phyloP scores from a whole-genome alignment of 2,329 filamentous ascomycete species.

The Cladophialophora carrionii region DNA sequence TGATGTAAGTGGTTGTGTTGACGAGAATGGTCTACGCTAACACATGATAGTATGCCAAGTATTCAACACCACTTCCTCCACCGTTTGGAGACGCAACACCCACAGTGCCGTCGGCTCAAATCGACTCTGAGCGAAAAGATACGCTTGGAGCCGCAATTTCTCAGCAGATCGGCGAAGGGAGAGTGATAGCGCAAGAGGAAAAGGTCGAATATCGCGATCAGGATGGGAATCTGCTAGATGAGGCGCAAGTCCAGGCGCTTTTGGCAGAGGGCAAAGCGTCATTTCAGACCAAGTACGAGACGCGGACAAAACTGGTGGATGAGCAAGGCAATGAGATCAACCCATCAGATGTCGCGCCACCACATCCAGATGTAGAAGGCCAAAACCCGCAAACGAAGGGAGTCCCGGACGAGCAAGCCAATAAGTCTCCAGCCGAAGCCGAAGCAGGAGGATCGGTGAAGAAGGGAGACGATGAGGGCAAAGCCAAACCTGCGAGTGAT shows the following conservation, averaged over 20 bases:
- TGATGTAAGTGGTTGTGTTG: slow-evolving; percentile 66
- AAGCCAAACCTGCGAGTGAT: slow-evolving; percentile 54
- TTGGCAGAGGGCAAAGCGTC: slow-evolving; percentile 79
- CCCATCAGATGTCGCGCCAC: slow-evolving; percentile 50
- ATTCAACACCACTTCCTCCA: slow-evolving; percentile 37
- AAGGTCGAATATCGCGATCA: slow-evolving; percentile 93
- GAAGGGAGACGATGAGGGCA: slow-evolving; percentile 42
- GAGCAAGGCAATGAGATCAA: slow-evolving; percentile 76
- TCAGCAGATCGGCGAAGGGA: slow-evolving; percentile 41
- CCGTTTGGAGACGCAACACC: slow-evolving; percentile 26
- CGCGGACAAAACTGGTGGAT: slow-evolving; percentile 83
- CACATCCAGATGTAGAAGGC: slow-evolving; percentile 62
- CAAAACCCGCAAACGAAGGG: slow-evolving; percentile 59
- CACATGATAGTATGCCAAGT: slow-evolving; percentile 44
- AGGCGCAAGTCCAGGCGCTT: slow-evolving; percentile 79
- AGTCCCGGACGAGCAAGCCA: slow-evolving; percentile 46
- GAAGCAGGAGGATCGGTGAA: slow-evolving; percentile 44
- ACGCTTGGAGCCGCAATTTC: slow-evolving; percentile 42
- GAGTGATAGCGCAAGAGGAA: slow-evolving; percentile 65
- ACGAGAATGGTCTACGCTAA: slow-evolving; percentile 11
- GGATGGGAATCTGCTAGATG: slow-evolving; percentile 82
- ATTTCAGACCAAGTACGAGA: slow-evolving; percentile 95
- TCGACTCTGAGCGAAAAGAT: slow-evolving; percentile 36
- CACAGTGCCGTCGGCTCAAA: slow-evolving; percentile 31
- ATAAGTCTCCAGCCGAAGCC: slow-evolving; percentile 41